Evolutionary conservation across 257 asterid genomes (phyloP), one percentile per base, ranked within the genome.

Genomic region (Solanum megistacrolobum): DNA sequence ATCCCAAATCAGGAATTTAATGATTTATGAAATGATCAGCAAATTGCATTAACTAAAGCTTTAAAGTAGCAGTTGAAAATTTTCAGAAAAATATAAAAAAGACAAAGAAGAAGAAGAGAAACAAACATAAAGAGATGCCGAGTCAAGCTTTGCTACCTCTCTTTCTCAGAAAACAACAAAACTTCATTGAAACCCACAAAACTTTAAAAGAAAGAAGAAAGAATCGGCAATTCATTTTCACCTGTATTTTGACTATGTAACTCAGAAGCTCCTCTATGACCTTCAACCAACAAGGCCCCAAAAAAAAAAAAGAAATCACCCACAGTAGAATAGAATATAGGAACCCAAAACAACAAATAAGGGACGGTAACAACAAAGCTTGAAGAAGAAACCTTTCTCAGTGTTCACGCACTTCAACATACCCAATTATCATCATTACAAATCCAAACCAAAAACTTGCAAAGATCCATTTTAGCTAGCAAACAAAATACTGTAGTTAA

Each of bases 391-490:
- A 87, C 27, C 76, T 46, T 83, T 83, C n/a, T 21, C 55, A 8
- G 65, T 68, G 39, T 78, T 90, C 92, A 89, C 92, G 88, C 92
- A 90, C 90, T 87, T 91, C 90, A 89, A 89, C 90, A 92, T 29
- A 90, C 93, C 93, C 93, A 89, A 87, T 87, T 65, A 88, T 83
- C 89, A 89, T 68, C 92, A 88, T 86, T 83, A 89, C 87, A 89
- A 46, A 90, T 89, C 90, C 89, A 88, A 92, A 87, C 85, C 89
- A 89, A 91, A 68, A 91, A 35, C 83, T 83, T 88, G 89, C 91
- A 89, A 74, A 78, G 38, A 88, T 89, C 89, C 91, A 89, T 43
- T 27, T 85, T 82, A 87, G 91, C 88, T 83, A 85, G 89, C 90
- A 89, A 83, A 88, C 91, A 92, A 87, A 89, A 46, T 27, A 88